phyloP scores from a whole-genome alignment of 768 basidiomycete genomes.

The Hygrophorus russula region DNA sequence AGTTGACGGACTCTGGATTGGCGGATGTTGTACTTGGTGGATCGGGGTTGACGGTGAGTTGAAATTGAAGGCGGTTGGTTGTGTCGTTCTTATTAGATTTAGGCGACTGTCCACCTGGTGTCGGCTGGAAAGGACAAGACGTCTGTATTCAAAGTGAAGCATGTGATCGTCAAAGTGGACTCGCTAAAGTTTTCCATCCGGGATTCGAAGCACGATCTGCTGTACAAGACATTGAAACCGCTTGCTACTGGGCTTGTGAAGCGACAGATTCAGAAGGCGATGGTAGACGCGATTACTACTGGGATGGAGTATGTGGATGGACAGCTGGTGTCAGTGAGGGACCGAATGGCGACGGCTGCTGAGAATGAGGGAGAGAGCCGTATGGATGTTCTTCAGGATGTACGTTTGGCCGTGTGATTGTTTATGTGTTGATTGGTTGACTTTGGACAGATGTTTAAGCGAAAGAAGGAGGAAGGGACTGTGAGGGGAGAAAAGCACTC shows the following conservation, averaged over 20 bases:
- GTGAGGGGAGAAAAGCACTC: slow-evolving; percentile 21
- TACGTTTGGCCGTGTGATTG: slow-evolving; percentile 17
- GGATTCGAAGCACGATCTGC: slow-evolving; percentile 80
- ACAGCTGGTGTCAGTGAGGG: slow-evolving; percentile 81
- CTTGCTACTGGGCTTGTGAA: slow-evolving; percentile 79
- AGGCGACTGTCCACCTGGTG: slow-evolving; percentile 52
- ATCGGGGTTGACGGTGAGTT: slow-evolving; percentile 56
- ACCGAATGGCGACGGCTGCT: slow-evolving; percentile 57
- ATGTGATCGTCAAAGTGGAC: slow-evolving; percentile 73
- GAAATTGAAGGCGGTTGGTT: not conserved
- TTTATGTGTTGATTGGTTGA: slow-evolving; percentile 5
- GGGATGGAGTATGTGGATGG: slow-evolving; percentile 84
- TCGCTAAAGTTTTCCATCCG: slow-evolving; percentile 84
- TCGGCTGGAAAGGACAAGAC: slow-evolving; percentile 49
- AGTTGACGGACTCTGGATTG: slow-evolving; percentile 70
- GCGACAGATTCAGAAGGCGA: slow-evolving; percentile 45
- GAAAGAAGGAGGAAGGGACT: slow-evolving; percentile 33
- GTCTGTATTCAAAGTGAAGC: slow-evolving; percentile 63
- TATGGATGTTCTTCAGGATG: slow-evolving; percentile 47
- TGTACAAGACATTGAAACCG: slow-evolving; percentile 78
- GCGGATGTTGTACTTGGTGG: slow-evolving; percentile 84
- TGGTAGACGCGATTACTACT: slow-evolving; percentile 59
- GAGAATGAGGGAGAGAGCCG: slow-evolving; percentile 22
- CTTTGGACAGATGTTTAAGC: slow-evolving; percentile 39
- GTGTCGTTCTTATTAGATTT: not conserved